Percentiles rank a stretch among this genome's conserved stretches.
Evolutionary conservation across 345 rosid species (phyloP).

Genomic region (Bretschneidera sinensis): DNA sequence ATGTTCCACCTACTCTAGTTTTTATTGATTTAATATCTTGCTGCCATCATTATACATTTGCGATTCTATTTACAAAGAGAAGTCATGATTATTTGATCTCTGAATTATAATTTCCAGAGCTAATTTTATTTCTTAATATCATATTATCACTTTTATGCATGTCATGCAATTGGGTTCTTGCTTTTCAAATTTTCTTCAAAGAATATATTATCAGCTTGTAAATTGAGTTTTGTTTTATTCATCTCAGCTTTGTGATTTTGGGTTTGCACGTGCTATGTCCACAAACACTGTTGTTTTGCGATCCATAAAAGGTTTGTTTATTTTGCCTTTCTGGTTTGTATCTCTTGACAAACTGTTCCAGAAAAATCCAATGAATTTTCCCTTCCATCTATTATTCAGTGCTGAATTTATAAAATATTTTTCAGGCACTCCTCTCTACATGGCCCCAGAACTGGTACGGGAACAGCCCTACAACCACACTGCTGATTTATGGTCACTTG

Average conservation of each 20-base stretch:
- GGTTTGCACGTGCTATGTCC: constrained; percentile 99
- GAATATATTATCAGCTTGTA: constrained; percentile 1
- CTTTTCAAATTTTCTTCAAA: not conserved
- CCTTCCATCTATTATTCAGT: not conserved
- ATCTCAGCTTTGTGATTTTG: constrained; percentile 93
- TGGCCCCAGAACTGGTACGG: constrained; percentile 96
- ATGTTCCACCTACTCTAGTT: not conserved
- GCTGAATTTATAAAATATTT: constrained; percentile 14
- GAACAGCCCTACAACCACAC: constrained; percentile 99
- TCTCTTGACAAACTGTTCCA: not conserved
- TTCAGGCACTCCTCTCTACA: constrained; percentile 93
- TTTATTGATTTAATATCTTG: not conserved
- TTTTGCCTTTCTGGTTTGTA: constrained; percentile 3
- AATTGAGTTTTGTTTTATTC: constrained; percentile 12
- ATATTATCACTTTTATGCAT: not conserved
- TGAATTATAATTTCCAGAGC: not conserved
- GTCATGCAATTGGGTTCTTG: not conserved
- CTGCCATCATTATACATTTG: not conserved
- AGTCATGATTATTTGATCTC: constrained; percentile 6
- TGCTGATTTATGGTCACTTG: constrained; percentile 98
- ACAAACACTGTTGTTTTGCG: constrained; percentile 90
- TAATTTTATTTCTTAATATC: constrained; percentile 4
- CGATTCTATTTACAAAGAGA: not conserved
- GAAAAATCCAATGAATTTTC: constrained; percentile 8
- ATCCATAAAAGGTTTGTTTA: constrained; percentile 78